Conservation (phyloP, 225 moss, liverwort and hornwort genomes). For the Pseudisothecium myosuroides region DNA sequence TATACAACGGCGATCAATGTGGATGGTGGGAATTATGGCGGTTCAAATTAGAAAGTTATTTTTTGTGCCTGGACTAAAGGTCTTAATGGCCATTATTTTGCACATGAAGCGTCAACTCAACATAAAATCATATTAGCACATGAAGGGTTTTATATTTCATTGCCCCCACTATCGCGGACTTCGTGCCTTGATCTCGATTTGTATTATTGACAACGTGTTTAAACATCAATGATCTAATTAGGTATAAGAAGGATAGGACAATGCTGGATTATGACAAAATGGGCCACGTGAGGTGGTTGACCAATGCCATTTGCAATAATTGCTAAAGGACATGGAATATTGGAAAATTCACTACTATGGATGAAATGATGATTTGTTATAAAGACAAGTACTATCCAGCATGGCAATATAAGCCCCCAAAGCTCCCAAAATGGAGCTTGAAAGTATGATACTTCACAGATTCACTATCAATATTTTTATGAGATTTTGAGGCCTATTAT, state of each 20-base stretch:
- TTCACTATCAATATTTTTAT: not conserved
- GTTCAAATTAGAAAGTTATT: accelerated
- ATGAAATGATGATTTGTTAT: no score
- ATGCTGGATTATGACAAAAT: not conserved
- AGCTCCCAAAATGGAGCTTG: not conserved
- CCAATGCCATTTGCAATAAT: not conserved
- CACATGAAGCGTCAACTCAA: not conserved
- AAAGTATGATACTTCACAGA: not conserved
- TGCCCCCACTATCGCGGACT: not conserved
- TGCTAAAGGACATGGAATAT: accelerated
- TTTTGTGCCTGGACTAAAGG: accelerated
- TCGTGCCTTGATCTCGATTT: not conserved
- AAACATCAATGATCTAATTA: not conserved
- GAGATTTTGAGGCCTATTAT: no score
- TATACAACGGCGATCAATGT: accelerated
- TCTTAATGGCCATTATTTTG: not conserved
- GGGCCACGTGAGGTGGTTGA: accelerated
- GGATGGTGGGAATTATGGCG: accelerated
- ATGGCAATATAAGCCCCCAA: accelerated
- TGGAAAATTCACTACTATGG: accelerated
- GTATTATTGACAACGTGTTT: not conserved
- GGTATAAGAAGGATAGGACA: accelerated
- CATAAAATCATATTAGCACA: not conserved
- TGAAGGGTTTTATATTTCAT: not conserved
- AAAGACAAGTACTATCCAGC: accelerated